A percentile compares a stretch with the other conserved stretches of the same genome.
Conservation (phyloP, 805 yeast genomes). For the Candida gorgasii region DNA sequence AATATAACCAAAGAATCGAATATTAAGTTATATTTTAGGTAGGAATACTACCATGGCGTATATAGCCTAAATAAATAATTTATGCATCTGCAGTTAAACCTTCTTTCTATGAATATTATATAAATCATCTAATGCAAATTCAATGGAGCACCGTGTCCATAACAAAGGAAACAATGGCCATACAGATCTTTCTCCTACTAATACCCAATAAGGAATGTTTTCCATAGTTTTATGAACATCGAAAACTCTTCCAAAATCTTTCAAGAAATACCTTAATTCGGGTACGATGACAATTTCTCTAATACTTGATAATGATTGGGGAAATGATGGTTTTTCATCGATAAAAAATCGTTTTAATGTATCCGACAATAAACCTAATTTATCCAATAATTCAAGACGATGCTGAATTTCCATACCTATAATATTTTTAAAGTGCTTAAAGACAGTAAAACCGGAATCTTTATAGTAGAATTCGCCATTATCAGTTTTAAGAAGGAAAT, state of each 20-base stretch:
- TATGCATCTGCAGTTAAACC: too few relatives aligned
- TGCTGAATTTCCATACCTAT: slow-evolving; percentile 80
- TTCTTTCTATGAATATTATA: slow-evolving; percentile 47
- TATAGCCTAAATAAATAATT: too few relatives aligned
- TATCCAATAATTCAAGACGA: slow-evolving; percentile 75
- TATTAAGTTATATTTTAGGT: slow-evolving; percentile 47
- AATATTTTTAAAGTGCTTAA: slow-evolving; percentile 49
- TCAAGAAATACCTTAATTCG: slow-evolving; percentile 66
- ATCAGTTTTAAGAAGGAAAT: slow-evolving; percentile 13
- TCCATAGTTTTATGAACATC: slow-evolving; percentile 70
- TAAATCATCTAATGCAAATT: slow-evolving; percentile 80
- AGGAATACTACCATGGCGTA: too few relatives aligned
- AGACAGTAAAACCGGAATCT: slow-evolving; percentile 32
- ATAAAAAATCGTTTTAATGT: slow-evolving; percentile 73
- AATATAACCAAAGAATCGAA: slow-evolving; percentile 55
- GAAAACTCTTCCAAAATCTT: slow-evolving; percentile 72
- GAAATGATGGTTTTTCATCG: slow-evolving; percentile 77
- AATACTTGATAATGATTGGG: slow-evolving; percentile 58
- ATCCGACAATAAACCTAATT: slow-evolving; percentile 71
- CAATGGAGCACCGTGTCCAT: slow-evolving; percentile 87
- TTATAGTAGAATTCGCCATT: slow-evolving; percentile 28
- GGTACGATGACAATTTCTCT: slow-evolving; percentile 92
- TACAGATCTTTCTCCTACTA: slow-evolving; percentile 86
- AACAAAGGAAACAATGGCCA: slow-evolving; percentile 89
- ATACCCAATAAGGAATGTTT: slow-evolving; percentile 85